Conservation (phyloP, 805 yeast species). For the Ogataea thermomethanolica region DNA sequence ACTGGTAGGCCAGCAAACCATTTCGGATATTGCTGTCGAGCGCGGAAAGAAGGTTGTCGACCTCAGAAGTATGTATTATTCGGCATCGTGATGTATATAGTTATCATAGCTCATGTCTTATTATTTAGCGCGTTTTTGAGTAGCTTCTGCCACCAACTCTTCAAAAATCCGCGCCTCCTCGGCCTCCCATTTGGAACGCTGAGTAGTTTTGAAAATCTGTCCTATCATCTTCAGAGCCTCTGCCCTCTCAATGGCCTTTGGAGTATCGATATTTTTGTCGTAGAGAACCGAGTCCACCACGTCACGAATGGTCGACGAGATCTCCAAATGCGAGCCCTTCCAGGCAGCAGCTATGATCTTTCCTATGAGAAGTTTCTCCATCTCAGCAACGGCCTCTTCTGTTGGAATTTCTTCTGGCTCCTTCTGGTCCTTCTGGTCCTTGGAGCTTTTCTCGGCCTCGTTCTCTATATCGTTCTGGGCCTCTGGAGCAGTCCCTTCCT, state of each 20-base stretch:
- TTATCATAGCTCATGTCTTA: slow-evolving; percentile 16
- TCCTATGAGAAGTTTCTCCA: slow-evolving; percentile 80
- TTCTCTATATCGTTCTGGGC: slow-evolving; percentile 3
- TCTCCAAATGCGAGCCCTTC: slow-evolving; percentile 89
- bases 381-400: slow-evolving; percentile 61
- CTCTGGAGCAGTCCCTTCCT: slow-evolving; percentile 15
- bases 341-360: slow-evolving; percentile 92
- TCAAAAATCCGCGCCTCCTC: slow-evolving; percentile 92
- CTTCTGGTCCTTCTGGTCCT: slow-evolving; percentile 17
- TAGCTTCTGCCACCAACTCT: slow-evolving; percentile 86
- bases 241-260: slow-evolving; percentile 71
- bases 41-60: slow-evolving; percentile 96
- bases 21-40: slow-evolving; percentile 83
- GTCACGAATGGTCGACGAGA: slow-evolving; percentile 71
- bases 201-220: slow-evolving; percentile 56
- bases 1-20: slow-evolving; percentile 67
- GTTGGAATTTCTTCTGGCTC: slow-evolving; percentile 34
- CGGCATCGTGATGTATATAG: slow-evolving; percentile 24
- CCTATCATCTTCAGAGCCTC: slow-evolving; percentile 76
- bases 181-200: slow-evolving; percentile 82
- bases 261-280: slow-evolving; percentile 59
- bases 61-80: slow-evolving; percentile 82
- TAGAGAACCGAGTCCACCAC: slow-evolving; percentile 75
- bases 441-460: slow-evolving; percentile 15
- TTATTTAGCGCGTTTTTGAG: slow-evolving; percentile 55